Percentiles rank a stretch among this genome's conserved stretches.
Conservation (phyloP, 73 alveolate genomes). For the Blepharisma stoltei region DNA sequence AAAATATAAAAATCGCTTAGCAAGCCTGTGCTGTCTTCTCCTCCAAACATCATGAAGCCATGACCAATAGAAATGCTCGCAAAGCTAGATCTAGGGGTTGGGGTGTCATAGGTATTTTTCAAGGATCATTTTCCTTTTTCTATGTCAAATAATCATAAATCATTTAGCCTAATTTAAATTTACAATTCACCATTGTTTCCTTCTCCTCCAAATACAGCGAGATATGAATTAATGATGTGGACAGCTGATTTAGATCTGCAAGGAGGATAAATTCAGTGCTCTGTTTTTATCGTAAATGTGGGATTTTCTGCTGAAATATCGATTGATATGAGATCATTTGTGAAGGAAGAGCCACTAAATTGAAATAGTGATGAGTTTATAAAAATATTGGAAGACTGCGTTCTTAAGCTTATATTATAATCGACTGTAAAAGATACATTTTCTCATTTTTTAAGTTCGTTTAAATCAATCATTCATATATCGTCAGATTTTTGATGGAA, state of each 20-base stretch:
- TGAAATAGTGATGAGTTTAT: no score
- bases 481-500: no score
- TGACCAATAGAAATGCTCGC: not conserved
- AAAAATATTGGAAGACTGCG: no score
- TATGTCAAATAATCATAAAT: not conserved
- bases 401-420: no score
- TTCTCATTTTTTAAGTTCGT: no score
- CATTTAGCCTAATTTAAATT: not conserved
- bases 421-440: no score
- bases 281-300: no score
- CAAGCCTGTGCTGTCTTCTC: constrained; percentile 12
- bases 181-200: not conserved
- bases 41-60: not conserved
- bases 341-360: no score
- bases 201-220: not conserved
- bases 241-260: not conserved
- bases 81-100: not conserved
- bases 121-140: not conserved
- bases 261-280: no score
- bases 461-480: no score
- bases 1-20: not conserved
- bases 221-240: not conserved
- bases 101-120: not conserved
- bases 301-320: no score
- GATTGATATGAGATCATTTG: no score